phyloP scores from a whole-genome alignment of 1,139 yeast genomes.

The Blastobotrys malaysiensis region DNA sequence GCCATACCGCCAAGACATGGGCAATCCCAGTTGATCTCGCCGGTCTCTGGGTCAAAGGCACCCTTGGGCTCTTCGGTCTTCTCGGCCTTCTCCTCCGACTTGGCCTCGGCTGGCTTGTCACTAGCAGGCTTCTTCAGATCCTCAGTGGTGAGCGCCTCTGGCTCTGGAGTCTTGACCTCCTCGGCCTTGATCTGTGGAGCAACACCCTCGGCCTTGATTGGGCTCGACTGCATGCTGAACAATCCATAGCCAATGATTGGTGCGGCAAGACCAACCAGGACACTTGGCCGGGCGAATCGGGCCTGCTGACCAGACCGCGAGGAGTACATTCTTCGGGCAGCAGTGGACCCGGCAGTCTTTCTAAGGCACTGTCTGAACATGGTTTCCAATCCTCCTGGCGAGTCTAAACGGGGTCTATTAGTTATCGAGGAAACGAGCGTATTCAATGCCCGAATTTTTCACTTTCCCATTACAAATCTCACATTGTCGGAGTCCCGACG shows the following conservation, averaged over 20 bases:
- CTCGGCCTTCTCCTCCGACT: slow-evolving; percentile 5
- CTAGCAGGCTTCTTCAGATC: neutral
- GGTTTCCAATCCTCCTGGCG: neutral
- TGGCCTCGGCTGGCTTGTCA: neutral
- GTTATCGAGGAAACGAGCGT: neutral
- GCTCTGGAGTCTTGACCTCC: slow-evolving; percentile 5
- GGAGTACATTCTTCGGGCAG: slow-evolving; percentile 2
- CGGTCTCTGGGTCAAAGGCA: slow-evolving; percentile 95
- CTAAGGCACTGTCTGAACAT: neutral
- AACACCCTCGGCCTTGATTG: slow-evolving; percentile 9
- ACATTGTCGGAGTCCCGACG: neutral
- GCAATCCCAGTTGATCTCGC: slow-evolving; percentile 99
- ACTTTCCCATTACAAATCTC: neutral
- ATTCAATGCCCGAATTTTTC: neutral
- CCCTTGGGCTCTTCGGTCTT: slow-evolving; percentile 37
- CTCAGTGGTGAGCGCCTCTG: neutral
- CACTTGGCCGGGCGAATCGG: slow-evolving; percentile 3
- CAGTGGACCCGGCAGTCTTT: neutral
- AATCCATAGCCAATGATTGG: slow-evolving; percentile 12
- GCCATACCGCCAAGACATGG: slow-evolving; percentile 99
- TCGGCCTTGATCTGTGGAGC: slow-evolving; percentile 1
- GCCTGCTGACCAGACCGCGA: slow-evolving; percentile 1
- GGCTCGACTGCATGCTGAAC: slow-evolving; percentile 6
- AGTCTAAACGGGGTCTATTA: neutral
- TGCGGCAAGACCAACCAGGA: slow-evolving; percentile 4